Evolutionary conservation across 495 filamentous ascomycete genomes (phyloP), one percentile per base, ranked within the genome.

Genomic region (Talaromyces liani): DNA sequence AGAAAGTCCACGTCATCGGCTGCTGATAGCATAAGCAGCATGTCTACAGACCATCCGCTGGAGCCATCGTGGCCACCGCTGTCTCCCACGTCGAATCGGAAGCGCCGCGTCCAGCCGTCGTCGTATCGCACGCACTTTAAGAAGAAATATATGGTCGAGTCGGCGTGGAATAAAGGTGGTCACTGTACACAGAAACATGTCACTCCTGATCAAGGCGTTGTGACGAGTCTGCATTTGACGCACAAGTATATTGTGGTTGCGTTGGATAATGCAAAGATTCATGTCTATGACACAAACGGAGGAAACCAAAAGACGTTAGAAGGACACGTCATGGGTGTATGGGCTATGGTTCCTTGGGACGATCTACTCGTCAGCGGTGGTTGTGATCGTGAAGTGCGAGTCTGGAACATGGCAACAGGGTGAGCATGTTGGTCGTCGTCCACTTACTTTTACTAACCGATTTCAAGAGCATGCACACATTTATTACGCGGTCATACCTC

Each of bases 291-390:
- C 75, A 91, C 91, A 10, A 87, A 94, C 65, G 94, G 94, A 27
- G 85, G 90, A 63, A 85, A 90, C 63, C 88, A 92, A 71, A 92
- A 90, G 73, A 97, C 92, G 3, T 81, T 98, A 14, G 87, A 92
- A 69, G 94, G 94, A 29, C 94, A 98, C 75, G 90, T 97, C 41
- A 98, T 98, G 94, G 94, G 94, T 36, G 94, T 98, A 45, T 98
- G 94, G 94, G 94, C 94, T 20, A 98, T 98, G 93, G 92, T 98
- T 61, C 95, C 94, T 14, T 96, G 93, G 91, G 95, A 90, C 64
- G 93, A 98, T 73, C 90, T 89, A 61, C 80, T 98, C 63, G 95
- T 98, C 58, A 97, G 92, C 70, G 94, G 94, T 66, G 94, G 94
- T 34, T 98, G 94, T 73, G 94, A 98, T 74, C 85, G 94, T 59